Evolutionary conservation across 1,139 yeast species (phyloP).

Genomic region (Yamadazyma spencermartinsiae): DNA sequence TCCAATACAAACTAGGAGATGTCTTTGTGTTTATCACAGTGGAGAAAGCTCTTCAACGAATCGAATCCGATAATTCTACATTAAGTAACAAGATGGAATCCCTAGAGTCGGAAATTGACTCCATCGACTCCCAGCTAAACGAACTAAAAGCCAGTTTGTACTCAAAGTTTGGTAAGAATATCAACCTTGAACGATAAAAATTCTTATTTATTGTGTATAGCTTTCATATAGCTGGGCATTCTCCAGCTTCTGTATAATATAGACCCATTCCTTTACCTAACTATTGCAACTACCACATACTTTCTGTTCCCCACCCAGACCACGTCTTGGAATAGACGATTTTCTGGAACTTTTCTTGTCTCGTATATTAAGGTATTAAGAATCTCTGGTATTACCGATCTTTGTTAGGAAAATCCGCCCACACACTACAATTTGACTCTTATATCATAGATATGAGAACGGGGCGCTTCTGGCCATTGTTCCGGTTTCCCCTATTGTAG

Average conservation of each 20-base stretch:
- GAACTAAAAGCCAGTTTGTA: slow-evolving; percentile 72
- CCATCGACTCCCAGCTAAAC: slow-evolving; percentile 53
- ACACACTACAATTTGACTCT: no score
- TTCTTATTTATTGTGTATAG: no score
- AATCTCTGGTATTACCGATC: no score
- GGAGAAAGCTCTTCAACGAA: slow-evolving; percentile 59
- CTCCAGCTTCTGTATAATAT: no score
- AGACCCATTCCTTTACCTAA: no score
- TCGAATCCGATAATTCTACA: slow-evolving; percentile 60
- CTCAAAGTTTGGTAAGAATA: slow-evolving; percentile 86
- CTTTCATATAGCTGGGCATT: no score
- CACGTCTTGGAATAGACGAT: no score
- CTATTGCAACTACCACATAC: background rate
- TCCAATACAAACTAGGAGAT: slow-evolving; percentile 76
- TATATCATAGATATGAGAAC: no score
- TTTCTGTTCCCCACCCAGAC: background rate
- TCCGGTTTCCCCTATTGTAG: no score
- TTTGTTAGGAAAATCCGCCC: no score
- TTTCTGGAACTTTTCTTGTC: background rate
- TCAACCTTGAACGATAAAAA: slow-evolving; percentile 72
- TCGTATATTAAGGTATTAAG: slow-evolving; percentile 1
- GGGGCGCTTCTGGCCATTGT: no score
- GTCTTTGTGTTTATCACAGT: slow-evolving; percentile 70
- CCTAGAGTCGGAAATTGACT: slow-evolving; percentile 49
- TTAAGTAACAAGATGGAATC: slow-evolving; percentile 51